Evolutionary conservation across 2,329 filamentous ascomycete genomes (phyloP), one percentile per base, ranked within the genome.

Genomic region (Colletotrichum brevisporum): DNA sequence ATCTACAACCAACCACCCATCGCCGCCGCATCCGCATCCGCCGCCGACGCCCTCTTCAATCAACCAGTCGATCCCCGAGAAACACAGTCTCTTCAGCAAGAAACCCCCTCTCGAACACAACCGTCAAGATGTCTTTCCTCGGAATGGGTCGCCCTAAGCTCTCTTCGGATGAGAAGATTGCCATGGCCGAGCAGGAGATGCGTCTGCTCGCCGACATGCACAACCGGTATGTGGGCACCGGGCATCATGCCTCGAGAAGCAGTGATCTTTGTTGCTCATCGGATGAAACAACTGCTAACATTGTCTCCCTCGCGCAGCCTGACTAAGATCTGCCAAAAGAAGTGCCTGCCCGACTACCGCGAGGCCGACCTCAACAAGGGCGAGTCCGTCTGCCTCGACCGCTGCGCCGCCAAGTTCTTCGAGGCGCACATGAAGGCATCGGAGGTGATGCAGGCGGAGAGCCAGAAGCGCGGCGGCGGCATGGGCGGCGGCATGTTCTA

Each of bases 141-240:
- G 82, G 82, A 78, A 80, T 87, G 74, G 85, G 86, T 72, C 84
- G 84, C 66, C 93, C 94, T 71, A 94, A 98, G 85, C 92, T 95
- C 80, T 92, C 94, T 73, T 97, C 95, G 78, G 95, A 94, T 82
- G 93, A 98, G 88, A 99, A 98, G 89, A 96, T 99, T 81, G 93
- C 94, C 77, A 93, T 94, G 77, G 95, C 97, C 76, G 95, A 99
- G 86, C 92, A 94, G 75, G 97, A 99, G 86, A 94, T 98, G 83
- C 96, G 98, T 84, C 95, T 98, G 87, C 91, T 98, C 75, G 94
- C 94, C 71, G 95, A 98, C 83, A 98, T 98, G 92, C 97, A 97
- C 88, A 95, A 94, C 86, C 93, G 96, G 96, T 98, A 89, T 72
- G 73, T 68, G 59, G 60, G 24, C 59, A 54, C 63, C 53, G 41